Base-by-base conservation (phyloP, 1,284 basidiomycete species). In the Ceratobasidium sp. region DNA sequence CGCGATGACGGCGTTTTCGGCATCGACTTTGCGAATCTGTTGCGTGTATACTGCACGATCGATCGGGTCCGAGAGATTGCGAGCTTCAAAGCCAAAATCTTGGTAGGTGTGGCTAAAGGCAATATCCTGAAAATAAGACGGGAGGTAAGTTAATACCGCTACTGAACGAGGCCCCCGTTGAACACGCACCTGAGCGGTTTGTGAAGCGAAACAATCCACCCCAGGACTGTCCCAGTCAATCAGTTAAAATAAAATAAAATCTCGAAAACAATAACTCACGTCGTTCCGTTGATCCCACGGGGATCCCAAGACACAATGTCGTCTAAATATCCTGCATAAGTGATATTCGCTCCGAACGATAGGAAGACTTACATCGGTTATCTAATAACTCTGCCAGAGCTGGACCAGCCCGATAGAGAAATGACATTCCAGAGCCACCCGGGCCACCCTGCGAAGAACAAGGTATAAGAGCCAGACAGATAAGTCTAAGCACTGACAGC, bases 301-400 rank as follows among this genome's bases (percentile, higher is more conserved):
- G 80, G 80, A 66, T 80, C 79, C 80, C 80, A 80, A 31, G 79
- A 80, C 27, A 80, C 79, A 44, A 72, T 62, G 41, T 72, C 69
- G 69, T 72, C 79, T 80, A 50, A 8, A 48, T 27, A 8, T 24
- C 9, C 24, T 5, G 24, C 48, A 15, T 19, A 31, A 24, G 36
- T 33, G 51, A 15, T 4, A 24, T 17, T 22, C 3, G 44, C 31
- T 22, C n/a, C 64, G 75, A 31, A 76, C 79, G 48, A 77, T 77
- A 54, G 78, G 75, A 47, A 48, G 31, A 57, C 69, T 50, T 41
- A 71, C 79, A 80, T 69, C 76, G 71, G n/a, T 75, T 78, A 56
- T 80, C 80, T 17, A 80, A 54, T 1, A 79, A 41, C n/a, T 78
- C 76, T 22, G 79, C 79, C 27, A 80, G 72, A 47, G 73, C 65